Conservation (phyloP, 139 green algal species). For the Picochlorum sp. region DNA sequence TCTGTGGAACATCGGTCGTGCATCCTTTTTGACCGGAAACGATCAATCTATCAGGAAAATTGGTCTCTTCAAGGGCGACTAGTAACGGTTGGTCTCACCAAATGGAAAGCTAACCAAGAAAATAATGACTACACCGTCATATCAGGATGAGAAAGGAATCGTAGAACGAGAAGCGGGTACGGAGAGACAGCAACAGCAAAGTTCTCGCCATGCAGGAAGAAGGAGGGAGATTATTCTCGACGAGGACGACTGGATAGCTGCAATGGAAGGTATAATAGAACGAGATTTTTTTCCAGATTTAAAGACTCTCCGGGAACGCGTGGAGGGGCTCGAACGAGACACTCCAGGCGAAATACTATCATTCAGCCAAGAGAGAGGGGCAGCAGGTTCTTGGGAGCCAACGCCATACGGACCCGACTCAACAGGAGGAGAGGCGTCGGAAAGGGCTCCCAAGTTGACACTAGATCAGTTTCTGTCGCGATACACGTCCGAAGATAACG, state of each 20-base stretch:
- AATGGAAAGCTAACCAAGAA: too few relatives aligned
- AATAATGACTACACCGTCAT: not conserved
- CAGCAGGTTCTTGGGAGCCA: not conserved
- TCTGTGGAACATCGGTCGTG: too few relatives aligned
- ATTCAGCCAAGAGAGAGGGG: not conserved
- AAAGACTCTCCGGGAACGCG: slow-evolving; percentile 67
- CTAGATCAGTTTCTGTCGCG: slow-evolving; percentile 65
- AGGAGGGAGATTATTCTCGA: slow-evolving; percentile 24
- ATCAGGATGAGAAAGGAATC: not conserved
- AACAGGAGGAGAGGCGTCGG: not conserved
- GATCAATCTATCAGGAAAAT: too few relatives aligned
- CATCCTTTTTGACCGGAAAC: too few relatives aligned
- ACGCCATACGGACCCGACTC: too few relatives aligned
- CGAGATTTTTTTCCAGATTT: slow-evolving; percentile 91
- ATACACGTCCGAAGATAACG: slow-evolving; percentile 82
- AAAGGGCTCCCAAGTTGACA: slow-evolving; percentile 14
- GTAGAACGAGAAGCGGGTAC: not conserved
- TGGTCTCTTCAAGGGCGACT: too few relatives aligned
- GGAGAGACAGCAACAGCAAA: slow-evolving; percentile 19
- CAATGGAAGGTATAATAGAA: slow-evolving; percentile 81
- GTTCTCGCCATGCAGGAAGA: slow-evolving; percentile 12
- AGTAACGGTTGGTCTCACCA: too few relatives aligned
- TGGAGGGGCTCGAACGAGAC: slow-evolving; percentile 66
- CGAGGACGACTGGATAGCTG: slow-evolving; percentile 66
- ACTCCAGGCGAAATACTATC: too few relatives aligned